Base-by-base conservation (phyloP, 129 eudicot species). In the Flaveria brownii region DNA sequence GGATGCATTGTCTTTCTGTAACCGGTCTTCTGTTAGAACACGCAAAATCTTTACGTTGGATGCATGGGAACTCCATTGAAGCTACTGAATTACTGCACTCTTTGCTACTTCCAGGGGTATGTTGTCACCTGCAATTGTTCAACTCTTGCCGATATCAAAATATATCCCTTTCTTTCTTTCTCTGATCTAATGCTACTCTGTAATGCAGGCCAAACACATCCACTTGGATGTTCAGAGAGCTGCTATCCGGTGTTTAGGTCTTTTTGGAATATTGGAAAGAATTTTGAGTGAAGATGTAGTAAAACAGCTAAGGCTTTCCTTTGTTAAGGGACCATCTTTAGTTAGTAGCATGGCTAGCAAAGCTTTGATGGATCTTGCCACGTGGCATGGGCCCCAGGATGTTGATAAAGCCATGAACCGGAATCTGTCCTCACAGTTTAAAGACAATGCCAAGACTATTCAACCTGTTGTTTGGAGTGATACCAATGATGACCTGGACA, bases 1-100 rank as follows among this genome's bases (percentile, higher is more conserved):
- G 97, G 99, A 83, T 91, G 86, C 99, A 95, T 75, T 95, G 99
- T 75, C 90, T 95, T 79, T 88, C 99, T 39, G 97, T 95, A 61
- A 68, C 79, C 8, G 89, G 89, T 39, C 96, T 91, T 67, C 85
- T 95, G 42, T 81, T 95, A 80, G 96, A 91, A 77, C 85, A 89
- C 74, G 46, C 89, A 16, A 85, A 84, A 54, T 95, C 99, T 4
- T 85, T 91, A 63, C 86, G 87, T 74, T 82, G 82, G 82, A 84
- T 95, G 96, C 87, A 70, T 14, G 97, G 95, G 61, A 89, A 81
- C 25, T 83, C 96, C 57, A 83, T 94, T n/a, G 96, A 94, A 63
- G 91, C 99, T 25, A 75, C 78, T 39, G 99, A 95, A 72, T 50
- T 95, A 68, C 85, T 95, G 50, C 93, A 83, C 42, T 87, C 94